Base-by-base conservation (phyloP, 1,139 yeast species). In the Yamadazyma triangularis region DNA sequence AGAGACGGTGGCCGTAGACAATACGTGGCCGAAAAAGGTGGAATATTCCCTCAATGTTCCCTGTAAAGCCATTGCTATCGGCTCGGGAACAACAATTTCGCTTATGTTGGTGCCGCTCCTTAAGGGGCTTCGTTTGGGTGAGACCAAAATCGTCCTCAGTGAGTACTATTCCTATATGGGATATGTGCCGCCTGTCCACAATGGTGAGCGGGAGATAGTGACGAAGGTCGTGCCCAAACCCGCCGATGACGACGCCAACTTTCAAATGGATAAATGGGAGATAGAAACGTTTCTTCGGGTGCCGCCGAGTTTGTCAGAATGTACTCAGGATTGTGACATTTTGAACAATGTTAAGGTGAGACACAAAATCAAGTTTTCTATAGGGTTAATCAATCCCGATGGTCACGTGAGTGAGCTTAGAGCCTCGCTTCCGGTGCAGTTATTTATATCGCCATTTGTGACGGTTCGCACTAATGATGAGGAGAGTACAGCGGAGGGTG, bases 21-120 rank as follows among this genome's bases (percentile, higher is more conserved):
- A 91, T 53, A 81, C 91, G 0, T 93, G 99, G 99, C 97, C 98
- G 2, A 66, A 77, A 28, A 91, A 91, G 53, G 86, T 91, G 28
- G 97, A 93, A 48, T 91, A 91, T 56, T 76, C 91, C 2, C 75
- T 91, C 33, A 83, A 85, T 37, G 79, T 86, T 8, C 96, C 97
- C 0, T 70, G 89, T 11, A 81, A 85, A 50, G 96, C 97, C 0
- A 75, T 87, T 23, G 95, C 97, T 0, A 79, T 91, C 25, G 98
- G 98, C 1, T 79, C 95, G 0, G 63, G 76, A 0, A 69, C 85
- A 2, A 84, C 87, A 2, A 70, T 91, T 9, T 72, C 78, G 44
- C 67, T 91, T 48, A 66, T 76, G 47, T 56, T 91, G 47, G 84
- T 84, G 1, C 97, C 98, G 0, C 58, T 91, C 27, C 56, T 79